These are phyloP conservation scores for Mrakiaceae sp. DNA, from an alignment of 1,284 basidiomycete genomes.

Conservation along the genomic window DNA sequence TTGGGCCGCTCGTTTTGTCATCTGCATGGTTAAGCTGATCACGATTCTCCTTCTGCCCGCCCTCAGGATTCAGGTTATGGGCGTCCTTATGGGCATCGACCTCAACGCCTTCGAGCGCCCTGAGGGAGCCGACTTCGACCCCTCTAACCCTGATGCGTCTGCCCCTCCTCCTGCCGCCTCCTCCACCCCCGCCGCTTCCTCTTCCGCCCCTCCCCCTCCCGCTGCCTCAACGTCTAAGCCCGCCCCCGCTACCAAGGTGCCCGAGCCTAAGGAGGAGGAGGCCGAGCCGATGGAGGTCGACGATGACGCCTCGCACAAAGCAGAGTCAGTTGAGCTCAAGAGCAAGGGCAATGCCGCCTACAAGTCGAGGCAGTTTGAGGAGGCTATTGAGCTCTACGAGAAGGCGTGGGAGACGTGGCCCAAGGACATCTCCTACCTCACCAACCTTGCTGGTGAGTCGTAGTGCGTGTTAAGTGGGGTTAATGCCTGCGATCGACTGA, in stretches of 20 bases:
- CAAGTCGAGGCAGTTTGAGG: constrained; percentile 69
- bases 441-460: constrained; percentile 66
- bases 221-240: constrained; percentile 34
- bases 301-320: constrained; percentile 56
- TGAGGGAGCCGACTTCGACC: constrained; percentile 54
- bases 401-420: constrained; percentile 90
- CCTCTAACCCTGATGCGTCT: constrained; percentile 32
- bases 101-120: constrained; percentile 75
- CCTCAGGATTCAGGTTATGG: constrained; percentile 56
- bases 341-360: constrained; percentile 68
- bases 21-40: too few species aligned
- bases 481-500: not conserved
- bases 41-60: too few species aligned
- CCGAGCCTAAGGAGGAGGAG: constrained; percentile 44
- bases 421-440: constrained; percentile 87
- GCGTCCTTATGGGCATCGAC: constrained; percentile 88
- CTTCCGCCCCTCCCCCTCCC: constrained; percentile 29
- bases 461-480: not conserved
- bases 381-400: constrained; percentile 58
- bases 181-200: constrained; percentile 30
- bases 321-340: constrained; percentile 65
- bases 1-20: too few species aligned
- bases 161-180: constrained; percentile 30
- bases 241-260: constrained; percentile 33
- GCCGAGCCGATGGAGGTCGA: constrained; percentile 44